A percentile compares a stretch with the other conserved stretches of the same genome.
Conservation (phyloP, 208 protist genomes). For the Wallacemonas sp. region DNA sequence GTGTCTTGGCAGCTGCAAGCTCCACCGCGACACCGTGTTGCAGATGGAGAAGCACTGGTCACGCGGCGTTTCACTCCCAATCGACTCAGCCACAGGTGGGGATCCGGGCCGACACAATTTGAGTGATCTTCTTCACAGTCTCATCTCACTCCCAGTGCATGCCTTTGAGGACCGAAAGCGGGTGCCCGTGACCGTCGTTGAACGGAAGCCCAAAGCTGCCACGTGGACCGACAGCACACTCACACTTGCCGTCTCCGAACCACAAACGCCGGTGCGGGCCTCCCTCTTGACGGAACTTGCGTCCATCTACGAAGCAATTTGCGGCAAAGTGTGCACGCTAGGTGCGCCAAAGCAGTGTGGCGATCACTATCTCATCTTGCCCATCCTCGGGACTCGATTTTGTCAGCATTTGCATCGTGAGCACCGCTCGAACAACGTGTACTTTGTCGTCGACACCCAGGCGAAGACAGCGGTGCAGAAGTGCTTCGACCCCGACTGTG, state of each 20-base stretch:
- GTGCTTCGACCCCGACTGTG: slow-evolving; percentile 88
- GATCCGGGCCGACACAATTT: no score
- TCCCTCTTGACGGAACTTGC: slow-evolving; percentile 21
- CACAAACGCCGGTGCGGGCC: neutral
- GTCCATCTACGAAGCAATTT: slow-evolving; percentile 24
- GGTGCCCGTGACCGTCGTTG: neutral
- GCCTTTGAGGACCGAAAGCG: neutral
- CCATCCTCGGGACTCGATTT: slow-evolving; percentile 61
- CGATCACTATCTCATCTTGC: slow-evolving; percentile 41
- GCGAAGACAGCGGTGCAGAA: slow-evolving; percentile 60
- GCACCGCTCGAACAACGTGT: slow-evolving; percentile 83
- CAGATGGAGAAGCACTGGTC: slow-evolving; percentile 17
- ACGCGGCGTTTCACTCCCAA: neutral
- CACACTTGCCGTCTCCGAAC: neutral
- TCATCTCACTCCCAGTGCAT: neutral
- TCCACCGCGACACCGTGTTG: slow-evolving; percentile 57
- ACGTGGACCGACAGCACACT: neutral
- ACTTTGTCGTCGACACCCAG: slow-evolving; percentile 58
- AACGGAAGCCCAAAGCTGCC: neutral
- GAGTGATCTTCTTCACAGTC: no score
- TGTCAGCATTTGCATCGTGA: slow-evolving; percentile 71
- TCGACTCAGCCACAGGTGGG: neutral
- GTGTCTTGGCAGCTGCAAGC: slow-evolving; percentile 77
- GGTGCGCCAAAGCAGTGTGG: slow-evolving; percentile 15
- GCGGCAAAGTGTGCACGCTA: slow-evolving; percentile 33